These are phyloP conservation scores for Candida maris DNA, from an alignment of 805 yeast genomes.

Conservation along the genomic window DNA sequence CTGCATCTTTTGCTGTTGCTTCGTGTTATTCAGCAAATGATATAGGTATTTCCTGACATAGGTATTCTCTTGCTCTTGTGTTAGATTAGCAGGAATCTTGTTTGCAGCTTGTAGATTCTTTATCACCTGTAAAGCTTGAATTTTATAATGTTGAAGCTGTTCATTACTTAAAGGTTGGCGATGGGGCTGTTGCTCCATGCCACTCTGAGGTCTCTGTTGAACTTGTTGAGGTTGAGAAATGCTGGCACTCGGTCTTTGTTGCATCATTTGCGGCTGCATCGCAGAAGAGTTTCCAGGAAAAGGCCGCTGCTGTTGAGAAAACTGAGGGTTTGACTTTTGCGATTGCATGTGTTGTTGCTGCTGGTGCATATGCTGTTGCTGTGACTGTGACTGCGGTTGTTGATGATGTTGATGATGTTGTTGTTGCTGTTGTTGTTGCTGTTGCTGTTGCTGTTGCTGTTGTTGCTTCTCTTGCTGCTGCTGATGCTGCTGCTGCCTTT, in stretches of 20 bases:
- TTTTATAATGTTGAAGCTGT: constrained; percentile 29
- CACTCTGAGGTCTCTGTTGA: constrained; percentile 18
- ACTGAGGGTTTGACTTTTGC: constrained; percentile 1
- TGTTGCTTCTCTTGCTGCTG: too few relatives aligned
- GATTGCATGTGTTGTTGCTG: constrained; percentile 23
- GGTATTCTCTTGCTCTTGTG: constrained; percentile 33
- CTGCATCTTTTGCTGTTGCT: constrained; percentile 16
- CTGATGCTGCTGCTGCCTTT: constrained; percentile 30
- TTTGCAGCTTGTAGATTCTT: constrained; percentile 33
- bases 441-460: constrained; percentile 8
- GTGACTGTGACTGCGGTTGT: constrained; percentile 5
- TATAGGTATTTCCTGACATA: constrained; percentile 32
- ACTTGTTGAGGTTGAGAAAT: constrained; percentile 13
- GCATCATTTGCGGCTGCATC: constrained; percentile 3
- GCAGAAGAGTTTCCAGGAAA: background rate
- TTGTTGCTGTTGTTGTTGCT: constrained; percentile 13
- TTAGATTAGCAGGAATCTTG: constrained; percentile 28
- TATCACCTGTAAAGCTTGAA: constrained; percentile 34
- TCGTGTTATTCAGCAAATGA: constrained; percentile 23
- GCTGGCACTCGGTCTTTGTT: constrained; percentile 1
- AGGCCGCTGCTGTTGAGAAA: constrained; percentile 3
- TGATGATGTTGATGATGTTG: constrained; percentile 19
- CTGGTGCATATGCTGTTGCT: constrained; percentile 8
- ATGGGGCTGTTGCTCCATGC: constrained; percentile 10
- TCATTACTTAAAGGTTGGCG: constrained; percentile 19